Evolutionary conservation across 2,329 filamentous ascomycete species (phyloP), one percentile per base, ranked within the genome.

Genomic region (Teratosphaeria nubilosa): DNA sequence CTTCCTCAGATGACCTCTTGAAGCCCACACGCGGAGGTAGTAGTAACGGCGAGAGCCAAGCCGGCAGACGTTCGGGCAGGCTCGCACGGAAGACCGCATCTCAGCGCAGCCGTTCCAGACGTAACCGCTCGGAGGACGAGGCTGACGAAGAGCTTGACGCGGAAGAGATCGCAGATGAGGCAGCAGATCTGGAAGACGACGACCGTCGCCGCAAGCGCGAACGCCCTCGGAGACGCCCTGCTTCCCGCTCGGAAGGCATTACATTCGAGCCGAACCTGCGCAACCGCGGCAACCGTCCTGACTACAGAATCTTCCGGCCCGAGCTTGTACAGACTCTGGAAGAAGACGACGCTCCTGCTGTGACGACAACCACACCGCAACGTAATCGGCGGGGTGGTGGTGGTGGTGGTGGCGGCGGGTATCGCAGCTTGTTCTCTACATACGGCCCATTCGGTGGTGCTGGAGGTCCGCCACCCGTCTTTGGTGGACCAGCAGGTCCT

Each of bases 401-500:
- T 52, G 81, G 77, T 55, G 65, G 84, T 34, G 81, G 83, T 51
- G 81, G 77, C 55, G 84, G 80, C 41, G 81, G 77, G 31, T 90
- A 92, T 69, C 87, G 91, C 54, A 89, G 82, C 58, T 80, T 97
- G 32, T 92, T 95, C 74, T 91, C 90, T 24, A 95, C 91, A 0
- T 90, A 87, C 69, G 94, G 94, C 9, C 94, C 94, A 2, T 97
- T 99, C 73, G 94, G 91, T 59, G 91, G 94, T 50, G 88, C 88
- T 52, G 85, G 86, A 51, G 89, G 89, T 37, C 81, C 81, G 50
- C 81, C 85, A 32, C 83, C 90, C 16, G 78, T 94, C 13, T 81
- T 92, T 57, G 85, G 80, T 60, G 90, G 89, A 1, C 86, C 88
- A 5, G 88, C 86, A 78, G 87, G 86, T 58, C 84, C 84, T 51